Evolutionary conservation across 352 stramenopile species (phyloP).

Genomic region (Globisporangium okanoganense): DNA sequence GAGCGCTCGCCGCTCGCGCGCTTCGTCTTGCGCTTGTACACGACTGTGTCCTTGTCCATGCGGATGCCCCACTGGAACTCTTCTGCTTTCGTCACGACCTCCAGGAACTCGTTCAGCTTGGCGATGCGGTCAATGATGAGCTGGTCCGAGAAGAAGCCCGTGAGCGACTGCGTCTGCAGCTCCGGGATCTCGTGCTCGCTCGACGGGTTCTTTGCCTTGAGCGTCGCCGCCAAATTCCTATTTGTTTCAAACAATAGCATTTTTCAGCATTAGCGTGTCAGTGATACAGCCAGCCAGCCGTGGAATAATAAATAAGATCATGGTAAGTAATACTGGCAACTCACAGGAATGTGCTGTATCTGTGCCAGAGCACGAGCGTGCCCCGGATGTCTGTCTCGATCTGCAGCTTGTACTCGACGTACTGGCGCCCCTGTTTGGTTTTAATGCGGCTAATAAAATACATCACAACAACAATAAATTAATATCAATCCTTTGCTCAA

Average conservation of each 20-base stretch:
- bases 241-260: not conserved
- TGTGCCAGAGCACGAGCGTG: slow-evolving; percentile 84
- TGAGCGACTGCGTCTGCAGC: slow-evolving; percentile 81
- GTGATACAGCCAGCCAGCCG: not conserved
- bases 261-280: not conserved
- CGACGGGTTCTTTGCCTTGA: slow-evolving; percentile 78
- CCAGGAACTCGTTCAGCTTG: slow-evolving; percentile 85
- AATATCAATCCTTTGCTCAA: not conserved
- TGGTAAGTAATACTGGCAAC: slow-evolving; percentile 19
- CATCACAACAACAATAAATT: not conserved
- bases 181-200: slow-evolving; percentile 74
- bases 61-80: slow-evolving; percentile 88
- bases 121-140: slow-evolving; percentile 84
- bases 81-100: slow-evolving; percentile 79
- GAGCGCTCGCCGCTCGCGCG: slow-evolving; percentile 45
- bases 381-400: slow-evolving; percentile 86
- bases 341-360: slow-evolving; percentile 87
- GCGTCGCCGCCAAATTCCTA: slow-evolving; percentile 72
- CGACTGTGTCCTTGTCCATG: slow-evolving; percentile 88
- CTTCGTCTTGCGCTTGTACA: slow-evolving; percentile 88
- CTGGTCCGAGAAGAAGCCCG: slow-evolving; percentile 80
- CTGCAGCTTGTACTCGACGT: slow-evolving; percentile 79
- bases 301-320: not conserved
- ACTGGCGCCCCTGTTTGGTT: slow-evolving; percentile 81
- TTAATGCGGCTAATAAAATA: slow-evolving; percentile 61